Evolutionary conservation across 306 rosid species (phyloP), one percentile per base, ranked within the genome.

Genomic region (Lathyrus sativus): DNA sequence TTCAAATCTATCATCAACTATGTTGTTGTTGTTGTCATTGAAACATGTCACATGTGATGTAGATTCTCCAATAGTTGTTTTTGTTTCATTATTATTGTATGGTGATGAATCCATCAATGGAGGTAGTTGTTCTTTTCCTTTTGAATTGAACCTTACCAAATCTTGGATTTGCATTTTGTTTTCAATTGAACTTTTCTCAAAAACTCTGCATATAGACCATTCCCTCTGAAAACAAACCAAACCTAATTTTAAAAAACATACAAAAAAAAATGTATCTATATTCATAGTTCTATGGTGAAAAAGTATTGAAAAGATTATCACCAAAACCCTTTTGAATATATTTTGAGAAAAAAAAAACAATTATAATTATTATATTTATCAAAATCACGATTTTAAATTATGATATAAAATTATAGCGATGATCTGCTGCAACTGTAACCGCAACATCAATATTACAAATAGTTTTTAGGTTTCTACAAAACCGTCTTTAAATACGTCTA

Each of bases 151-250:
- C 55, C 71, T 72, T 71, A 49, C 68, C 80, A 85, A 54, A 70
- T 76, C 91, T 14, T 81, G 62, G 24, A 74, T 69, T 18, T 81
- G 76, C n/a, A 74, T 24, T 68, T 80, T 89, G 77, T 78, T 86
- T 14, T 74, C 91, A 44, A 54, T 66, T 0, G 70, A 67, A 3
- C 60, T 65, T 74, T 93, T 93, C 41, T 83, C 70, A 51, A 85
- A 86, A 31, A 86, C 77, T 72, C 98, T 82, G 84, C 88, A 83
- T n/a, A 93, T 65, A 39, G 88, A 88, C 98, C 97, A 90, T 37
- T 90, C 97, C 44, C 79, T 84, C 98, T 92, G 95, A 66, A 57
- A 62, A 44, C 3, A 75, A 81, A 43, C 37, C 61, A 70, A 64
- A 1, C 66, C 18, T 42, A 3, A 48, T 9, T 5, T n/a, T 5